Evolutionary conservation across 2,329 filamentous ascomycete species (phyloP), one percentile per base, ranked within the genome.

Genomic region (Trichocomaceae sp.): DNA sequence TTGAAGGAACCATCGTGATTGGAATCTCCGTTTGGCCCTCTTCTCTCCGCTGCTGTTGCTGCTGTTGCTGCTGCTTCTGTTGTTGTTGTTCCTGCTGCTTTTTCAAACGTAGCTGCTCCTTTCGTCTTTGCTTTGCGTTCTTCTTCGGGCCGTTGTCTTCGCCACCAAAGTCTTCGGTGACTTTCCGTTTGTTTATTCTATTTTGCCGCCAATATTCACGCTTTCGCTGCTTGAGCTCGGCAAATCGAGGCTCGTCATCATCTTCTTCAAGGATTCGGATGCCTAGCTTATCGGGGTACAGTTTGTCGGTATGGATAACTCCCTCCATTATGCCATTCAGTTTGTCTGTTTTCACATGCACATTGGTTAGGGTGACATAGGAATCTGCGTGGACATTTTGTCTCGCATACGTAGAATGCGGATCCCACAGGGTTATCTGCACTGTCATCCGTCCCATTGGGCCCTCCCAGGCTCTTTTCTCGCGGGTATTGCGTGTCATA

Each of bases 361-460:
- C 77, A 62, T 96, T 96, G 20, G 75, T 78, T 5, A 96, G 69
- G 3, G 72, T 72, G 2, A 95, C 72, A 76, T 86, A 85, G 22
- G 83, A 74, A 3, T 82, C 81, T n/a, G 73, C 68, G 2, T 76
- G 72, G 23, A 93, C 72, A 6, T 81, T 68, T 0, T 77, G 64
- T 15, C 76, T 77, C n/a, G 85, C 78, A 59, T 74, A 82, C 1
- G 66, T 62, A 1, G 83, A 82, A 67, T 96, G 87, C 0, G 81
- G 81, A 13, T 85, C 83, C 67, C 78, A 95, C 26, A 87, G 77
- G 26, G 83, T 86, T 22, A 96, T 72, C 61, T 85, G 83, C 51
- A 96, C 75, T 1, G 84, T 85, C 64, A 81, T 75, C 63, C 84
- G 83, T 2, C 90, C 91, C 61, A 75, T 85, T 0, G 91, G 91